Evolutionary conservation across 2,329 filamentous ascomycete genomes (phyloP), one percentile per base, ranked within the genome.

Genomic region (Ophiostoma sp.): DNA sequence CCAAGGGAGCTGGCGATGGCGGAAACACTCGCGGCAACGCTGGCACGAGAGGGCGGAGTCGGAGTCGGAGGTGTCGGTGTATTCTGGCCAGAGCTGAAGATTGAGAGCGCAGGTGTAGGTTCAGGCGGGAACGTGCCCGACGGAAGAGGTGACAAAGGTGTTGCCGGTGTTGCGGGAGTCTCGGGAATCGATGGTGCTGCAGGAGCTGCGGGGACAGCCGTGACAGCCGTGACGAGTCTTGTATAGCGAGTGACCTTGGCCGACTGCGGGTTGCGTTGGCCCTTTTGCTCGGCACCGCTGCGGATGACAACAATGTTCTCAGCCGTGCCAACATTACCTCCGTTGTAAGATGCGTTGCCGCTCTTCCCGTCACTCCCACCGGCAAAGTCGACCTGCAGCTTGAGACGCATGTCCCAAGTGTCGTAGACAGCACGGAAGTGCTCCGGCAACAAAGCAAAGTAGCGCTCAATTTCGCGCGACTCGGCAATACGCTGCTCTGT

Each of bases 341-440:
- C 6, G n/a, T 15, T 64, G n/a, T 45, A 90, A 8, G 52, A 28
- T 9, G 28, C 19, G 88, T 70, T 76, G 94, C 93, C 22, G 52
- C 17, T 55, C 12, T 8, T 33, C 7, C 42, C 39, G 57, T 25
- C 50, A 48, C 89, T 72, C 76, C 95, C 93, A 25, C 89, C 90
- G 55, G 92, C 92, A 82, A 98, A 98, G 79, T 99, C 96, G 2
- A 97, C 93, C 78, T 96, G 92, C 2, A 98, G 84, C 75, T 85
- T 90, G 74, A 94, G 89, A 71, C 90, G 90, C 95, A 98, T 98
- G 78, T 98, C 93, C 95, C 96, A 98, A 2, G 92, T 92, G 73
- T 92, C 84, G 78, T 93, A 98, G 0, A 89, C 85, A 78, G 90
- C 91, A 28, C 91, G 90, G 80, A 97, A 97, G 77, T 97, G 89